Conservation (phyloP, 2,329 filamentous ascomycete genomes). For the Didymella sp. region DNA sequence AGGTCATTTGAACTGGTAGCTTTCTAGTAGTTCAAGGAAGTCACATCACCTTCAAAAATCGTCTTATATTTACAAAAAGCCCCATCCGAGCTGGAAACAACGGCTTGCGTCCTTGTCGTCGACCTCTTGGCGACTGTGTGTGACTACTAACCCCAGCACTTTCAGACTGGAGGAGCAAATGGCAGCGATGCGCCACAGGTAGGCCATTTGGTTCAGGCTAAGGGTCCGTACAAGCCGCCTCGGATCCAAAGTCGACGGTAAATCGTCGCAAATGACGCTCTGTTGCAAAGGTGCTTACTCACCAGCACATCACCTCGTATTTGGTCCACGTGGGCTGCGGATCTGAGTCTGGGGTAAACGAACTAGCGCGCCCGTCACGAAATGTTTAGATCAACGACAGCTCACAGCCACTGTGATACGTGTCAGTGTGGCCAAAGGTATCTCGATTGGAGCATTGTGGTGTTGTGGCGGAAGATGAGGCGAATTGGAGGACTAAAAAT, state of each 20-base stretch:
- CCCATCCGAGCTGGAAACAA: neutral
- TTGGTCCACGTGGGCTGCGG: conserved; percentile 32
- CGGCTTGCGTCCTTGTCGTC: neutral
- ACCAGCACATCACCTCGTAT: conserved; percentile 38
- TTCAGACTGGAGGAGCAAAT: neutral
- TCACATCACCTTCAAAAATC: neutral
- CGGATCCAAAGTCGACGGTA: conserved; percentile 1
- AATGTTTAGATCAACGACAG: conserved; percentile 9
- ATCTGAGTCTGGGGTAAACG: conserved; percentile 37
- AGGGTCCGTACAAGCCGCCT: neutral
- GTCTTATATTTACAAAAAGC: neutral
- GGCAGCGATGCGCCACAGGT: neutral
- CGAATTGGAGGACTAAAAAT: conserved; percentile 15
- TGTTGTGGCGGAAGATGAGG: conserved; percentile 11
- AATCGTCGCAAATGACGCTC: conserved; percentile 11
- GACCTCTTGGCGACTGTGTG: neutral
- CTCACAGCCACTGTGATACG: conserved; percentile 4
- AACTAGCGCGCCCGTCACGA: conserved; percentile 23
- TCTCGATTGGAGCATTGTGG: neutral
- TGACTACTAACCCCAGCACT: too few species aligned
- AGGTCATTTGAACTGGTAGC: too few species aligned
- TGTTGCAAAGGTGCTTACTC: conserved; percentile 25
- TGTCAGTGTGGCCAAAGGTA: neutral
- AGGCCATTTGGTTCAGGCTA: conserved; percentile 1
- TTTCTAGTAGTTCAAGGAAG: too few species aligned